Evolutionary conservation across 2,329 filamentous ascomycete genomes (phyloP).

Genomic region (Aspergillus arachidicola): DNA sequence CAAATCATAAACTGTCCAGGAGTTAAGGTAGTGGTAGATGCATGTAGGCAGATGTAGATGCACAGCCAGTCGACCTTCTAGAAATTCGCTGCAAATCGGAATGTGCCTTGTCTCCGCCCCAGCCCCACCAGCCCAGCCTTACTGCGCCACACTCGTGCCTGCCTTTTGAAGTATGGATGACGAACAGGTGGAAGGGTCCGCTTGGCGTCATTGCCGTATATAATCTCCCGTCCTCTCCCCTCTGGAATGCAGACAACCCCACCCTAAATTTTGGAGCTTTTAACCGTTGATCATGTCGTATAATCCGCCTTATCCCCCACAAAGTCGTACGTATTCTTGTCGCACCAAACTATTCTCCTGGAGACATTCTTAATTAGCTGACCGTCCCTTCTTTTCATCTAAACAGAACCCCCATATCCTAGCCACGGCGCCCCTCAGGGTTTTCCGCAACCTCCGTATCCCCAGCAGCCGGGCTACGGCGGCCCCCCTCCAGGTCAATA

Average conservation of each 20-base stretch:
- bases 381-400: not conserved
- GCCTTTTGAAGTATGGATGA: conserved; percentile 1
- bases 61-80: not conserved
- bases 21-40: not conserved
- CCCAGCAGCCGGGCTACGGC: conserved; percentile 19
- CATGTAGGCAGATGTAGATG: not conserved
- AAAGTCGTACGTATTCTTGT: not conserved
- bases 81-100: not conserved
- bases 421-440: conserved; percentile 29
- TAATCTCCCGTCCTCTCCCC: not conserved
- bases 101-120: not conserved
- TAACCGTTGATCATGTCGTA: not conserved
- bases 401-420: conserved; percentile 30
- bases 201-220: not conserved
- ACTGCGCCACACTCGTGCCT: conserved; percentile 1
- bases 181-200: not conserved
- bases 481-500: conserved; percentile 26
- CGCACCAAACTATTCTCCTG: not conserved
- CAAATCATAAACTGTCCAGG: not conserved
- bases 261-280: not conserved
- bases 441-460: conserved; percentile 29
- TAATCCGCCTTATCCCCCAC: not conserved
- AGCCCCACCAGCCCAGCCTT: not conserved
- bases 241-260: not conserved
- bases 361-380: not conserved